These are phyloP conservation scores for Naganishia vaughanmartiniae DNA, from an alignment of 768 basidiomycete genomes.

Conservation along the genomic window DNA sequence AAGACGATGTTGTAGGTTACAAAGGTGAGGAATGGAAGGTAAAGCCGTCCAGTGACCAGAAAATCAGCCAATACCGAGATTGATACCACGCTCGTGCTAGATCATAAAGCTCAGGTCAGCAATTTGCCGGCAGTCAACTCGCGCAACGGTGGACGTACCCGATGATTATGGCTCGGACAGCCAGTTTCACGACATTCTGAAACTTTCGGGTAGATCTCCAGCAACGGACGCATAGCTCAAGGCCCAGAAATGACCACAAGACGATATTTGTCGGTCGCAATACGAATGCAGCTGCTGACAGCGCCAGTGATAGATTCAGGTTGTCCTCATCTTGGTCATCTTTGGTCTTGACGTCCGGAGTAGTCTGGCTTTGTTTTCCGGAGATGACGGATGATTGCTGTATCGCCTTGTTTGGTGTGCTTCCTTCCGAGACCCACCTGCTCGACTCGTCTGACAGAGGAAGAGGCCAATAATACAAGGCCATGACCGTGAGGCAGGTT, in stretches of 20 bases:
- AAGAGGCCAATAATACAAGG: slow-evolving; percentile 68
- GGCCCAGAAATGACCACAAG: slow-evolving; percentile 74
- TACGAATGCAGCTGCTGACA: slow-evolving; percentile 75
- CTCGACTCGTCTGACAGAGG: not conserved
- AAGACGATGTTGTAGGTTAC: slow-evolving; percentile 74
- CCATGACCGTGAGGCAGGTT: slow-evolving; percentile 75
- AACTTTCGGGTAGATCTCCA: not conserved
- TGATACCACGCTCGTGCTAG: slow-evolving; percentile 36
- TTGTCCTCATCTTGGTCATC: slow-evolving; percentile 19
- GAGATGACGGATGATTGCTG: slow-evolving; percentile 36
- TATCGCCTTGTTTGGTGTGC: slow-evolving; percentile 33
- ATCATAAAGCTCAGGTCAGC: not conserved
- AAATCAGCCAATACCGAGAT: slow-evolving; percentile 60
- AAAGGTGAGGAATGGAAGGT: slow-evolving; percentile 79
- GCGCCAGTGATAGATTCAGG: slow-evolving; percentile 52
- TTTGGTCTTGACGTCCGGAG: not conserved
- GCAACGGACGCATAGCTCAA: slow-evolving; percentile 55
- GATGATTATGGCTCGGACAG: slow-evolving; percentile 6
- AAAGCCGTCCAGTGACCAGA: slow-evolving; percentile 55
- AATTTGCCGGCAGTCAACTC: not conserved
- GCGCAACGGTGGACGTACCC: slow-evolving; percentile 15
- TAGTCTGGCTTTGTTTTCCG: not conserved
- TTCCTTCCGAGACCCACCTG: not conserved
- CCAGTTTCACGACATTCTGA: not conserved
- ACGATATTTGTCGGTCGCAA: slow-evolving; percentile 85